Base-by-base conservation (phyloP, 164 flowering plant species). In the Umbilicus rupestris region DNA sequence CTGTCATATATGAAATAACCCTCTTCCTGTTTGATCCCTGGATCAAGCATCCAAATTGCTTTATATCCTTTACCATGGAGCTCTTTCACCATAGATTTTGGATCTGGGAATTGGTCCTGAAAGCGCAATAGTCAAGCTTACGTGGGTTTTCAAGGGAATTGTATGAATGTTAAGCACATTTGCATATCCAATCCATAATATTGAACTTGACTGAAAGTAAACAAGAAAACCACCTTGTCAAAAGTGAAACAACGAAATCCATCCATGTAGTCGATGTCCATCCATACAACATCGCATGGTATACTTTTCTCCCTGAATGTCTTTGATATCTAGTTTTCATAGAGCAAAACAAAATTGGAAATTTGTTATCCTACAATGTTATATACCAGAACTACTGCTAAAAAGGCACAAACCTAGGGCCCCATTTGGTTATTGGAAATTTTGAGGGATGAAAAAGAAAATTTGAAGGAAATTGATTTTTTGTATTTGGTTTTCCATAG, bases 11-110 rank as follows among this genome's bases (percentile, higher is more conserved):
- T 83, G 75, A 80, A 89, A 76, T 90, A 93, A 39, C 91, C 94
- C 15, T 85, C 77, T 73, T 90, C 97, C 33, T 74, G 66, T 72
- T 93, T 93, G 68, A 90, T 87, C 52, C 97, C 98, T 7, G 98
- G 98, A 66, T 93, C 97, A 69, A 93, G 94, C 96, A 93, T 93
- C 98, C 98, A 93, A 49, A 90, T 86, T 66, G 98, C 98, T 76
- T 90, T 90, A 77, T 90, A 84, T 63, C 98, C 98, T 70, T 57
- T 77, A 29, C 68, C 66, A 66, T 87, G 94, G 72, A 93, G 98
- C 72, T 78, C 77, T 58, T 79, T 70, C 39, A 68, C 92, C 78
- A 93, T 73, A 65, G 86, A 71, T 68, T 85, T 77, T 30, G 98
- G 96, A 77, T 93, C 81, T 24, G 89, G 64, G 63, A 93, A 92